A percentile compares a stretch with the other conserved stretches of the same genome.
phyloP scores from a whole-genome alignment of 148 eudicot species.

The Limonium bicolor region DNA sequence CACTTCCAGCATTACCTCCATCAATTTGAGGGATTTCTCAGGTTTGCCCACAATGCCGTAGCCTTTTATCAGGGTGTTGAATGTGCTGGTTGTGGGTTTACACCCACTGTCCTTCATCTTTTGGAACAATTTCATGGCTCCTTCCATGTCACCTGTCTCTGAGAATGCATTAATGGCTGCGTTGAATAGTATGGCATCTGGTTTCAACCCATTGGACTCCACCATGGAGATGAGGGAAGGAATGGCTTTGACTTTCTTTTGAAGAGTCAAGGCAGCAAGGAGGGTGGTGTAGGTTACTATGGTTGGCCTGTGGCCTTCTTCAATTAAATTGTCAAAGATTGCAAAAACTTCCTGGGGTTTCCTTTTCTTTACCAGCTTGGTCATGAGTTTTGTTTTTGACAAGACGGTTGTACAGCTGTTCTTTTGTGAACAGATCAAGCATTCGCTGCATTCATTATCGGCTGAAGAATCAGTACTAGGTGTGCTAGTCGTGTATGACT shows the following conservation, averaged over 20 bases:
- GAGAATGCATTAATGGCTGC: constrained; percentile 83
- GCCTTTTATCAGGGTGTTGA: constrained; percentile 80
- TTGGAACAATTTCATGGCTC: constrained; percentile 54
- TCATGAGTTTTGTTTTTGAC: constrained; percentile 50
- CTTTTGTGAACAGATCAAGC: constrained; percentile 38
- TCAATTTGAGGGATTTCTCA: constrained; percentile 49
- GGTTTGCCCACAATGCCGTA: constrained; percentile 83
- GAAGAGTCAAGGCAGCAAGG: constrained; percentile 42
- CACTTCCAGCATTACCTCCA: constrained; percentile 45
- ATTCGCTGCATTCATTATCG: constrained; percentile 16
- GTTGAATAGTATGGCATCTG: constrained; percentile 85
- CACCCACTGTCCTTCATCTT: constrained; percentile 80
- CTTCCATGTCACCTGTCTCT: constrained; percentile 59
- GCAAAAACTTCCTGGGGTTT: constrained; percentile 39
- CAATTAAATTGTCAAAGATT: constrained; percentile 34
- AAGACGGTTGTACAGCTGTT: constrained; percentile 43
- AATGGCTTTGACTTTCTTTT: constrained; percentile 50
- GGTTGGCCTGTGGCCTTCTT: constrained; percentile 56
- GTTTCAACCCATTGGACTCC: constrained; percentile 55
- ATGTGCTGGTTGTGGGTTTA: constrained; percentile 80
- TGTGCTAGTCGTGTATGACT: constrained; percentile 20
- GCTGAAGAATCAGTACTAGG: too few species aligned
- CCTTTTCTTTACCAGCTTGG: constrained; percentile 37
- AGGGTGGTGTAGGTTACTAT: constrained; percentile 66
- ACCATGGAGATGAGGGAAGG: constrained; percentile 56